Percentiles rank a stretch among this genome's conserved stretches.
phyloP scores from a whole-genome alignment of 208 protist species.

The Herpetomonas muscarum region DNA sequence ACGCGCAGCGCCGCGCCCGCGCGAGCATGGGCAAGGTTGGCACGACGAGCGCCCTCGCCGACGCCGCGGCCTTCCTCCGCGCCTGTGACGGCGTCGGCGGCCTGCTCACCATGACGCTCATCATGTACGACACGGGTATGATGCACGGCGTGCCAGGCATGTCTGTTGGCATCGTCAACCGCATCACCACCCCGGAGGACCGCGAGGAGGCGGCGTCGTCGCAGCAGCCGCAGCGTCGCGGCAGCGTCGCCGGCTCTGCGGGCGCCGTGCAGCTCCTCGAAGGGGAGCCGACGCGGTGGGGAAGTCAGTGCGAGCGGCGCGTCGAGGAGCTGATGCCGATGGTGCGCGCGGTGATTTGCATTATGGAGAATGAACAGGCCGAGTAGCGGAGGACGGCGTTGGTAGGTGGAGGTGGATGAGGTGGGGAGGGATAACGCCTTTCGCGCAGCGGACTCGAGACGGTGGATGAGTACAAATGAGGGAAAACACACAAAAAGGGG shows the following conservation, averaged over 20 bases:
- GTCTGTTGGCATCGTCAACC: constrained; percentile 76
- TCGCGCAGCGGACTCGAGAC: too few species aligned
- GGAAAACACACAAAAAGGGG: too few species aligned
- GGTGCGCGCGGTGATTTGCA: constrained; percentile 43
- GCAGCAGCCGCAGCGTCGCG: neutral
- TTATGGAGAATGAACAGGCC: too few species aligned
- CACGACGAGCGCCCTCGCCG: constrained; percentile 8
- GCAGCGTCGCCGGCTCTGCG: neutral
- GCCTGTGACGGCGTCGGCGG: constrained; percentile 57
- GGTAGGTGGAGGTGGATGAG: constrained; percentile 3
- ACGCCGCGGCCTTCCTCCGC: constrained; percentile 28
- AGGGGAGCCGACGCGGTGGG: constrained; percentile 74
- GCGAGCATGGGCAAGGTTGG: too few species aligned
- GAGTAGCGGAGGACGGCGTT: constrained; percentile 20
- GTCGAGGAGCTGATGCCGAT: constrained; percentile 46
- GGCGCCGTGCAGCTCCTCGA: constrained; percentile 76
- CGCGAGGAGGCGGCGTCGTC: constrained; percentile 20
- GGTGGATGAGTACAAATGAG: too few species aligned
- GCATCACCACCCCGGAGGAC: constrained; percentile 22
- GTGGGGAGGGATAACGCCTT: too few species aligned
- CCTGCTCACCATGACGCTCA: constrained; percentile 63
- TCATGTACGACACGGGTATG: constrained; percentile 72
- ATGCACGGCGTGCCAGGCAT: constrained; percentile 72
- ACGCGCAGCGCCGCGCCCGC: too few species aligned
- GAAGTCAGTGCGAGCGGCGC: constrained; percentile 43